phyloP scores from a whole-genome alignment of 768 basidiomycete genomes.

The Brasilioporus rufonigricans region DNA sequence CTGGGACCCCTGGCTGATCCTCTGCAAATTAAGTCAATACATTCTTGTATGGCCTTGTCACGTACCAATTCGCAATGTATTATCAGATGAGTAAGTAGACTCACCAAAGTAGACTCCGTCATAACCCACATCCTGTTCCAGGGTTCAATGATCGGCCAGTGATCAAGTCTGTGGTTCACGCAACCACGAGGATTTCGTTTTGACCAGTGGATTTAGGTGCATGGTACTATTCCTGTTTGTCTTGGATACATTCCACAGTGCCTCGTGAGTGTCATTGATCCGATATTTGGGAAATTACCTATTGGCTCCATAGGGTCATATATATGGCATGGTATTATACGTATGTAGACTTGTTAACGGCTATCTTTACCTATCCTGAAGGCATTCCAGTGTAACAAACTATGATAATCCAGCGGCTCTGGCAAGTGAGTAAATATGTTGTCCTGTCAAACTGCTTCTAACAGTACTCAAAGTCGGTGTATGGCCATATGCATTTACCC shows the following conservation, averaged over 20 bases:
- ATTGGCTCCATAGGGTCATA: constrained; percentile 4
- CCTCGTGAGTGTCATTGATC: too few species aligned
- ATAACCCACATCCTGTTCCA: background rate
- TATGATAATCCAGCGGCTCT: constrained; percentile 13
- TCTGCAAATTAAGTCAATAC: constrained; percentile 20
- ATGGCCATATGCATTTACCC: constrained; percentile 53
- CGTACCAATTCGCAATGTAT: constrained; percentile 11
- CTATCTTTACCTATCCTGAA: background rate
- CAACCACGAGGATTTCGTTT: background rate
- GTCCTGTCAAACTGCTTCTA: background rate
- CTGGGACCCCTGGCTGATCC: constrained; percentile 1
- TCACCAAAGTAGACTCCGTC: background rate
- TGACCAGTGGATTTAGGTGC: constrained; percentile 2
- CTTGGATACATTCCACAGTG: background rate
- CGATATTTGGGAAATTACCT: background rate
- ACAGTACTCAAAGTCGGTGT: constrained; percentile 31
- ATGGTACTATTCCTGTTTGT: background rate
- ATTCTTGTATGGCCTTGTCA: constrained; percentile 41
- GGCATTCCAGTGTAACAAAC: constrained; percentile 4
- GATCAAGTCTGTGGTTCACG: constrained; percentile 2
- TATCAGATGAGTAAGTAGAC: background rate
- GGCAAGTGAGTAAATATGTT: background rate
- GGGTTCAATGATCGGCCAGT: constrained; percentile 15
- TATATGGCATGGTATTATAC: constrained; percentile 21
- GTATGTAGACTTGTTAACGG: background rate